Conservation (phyloP, 225 moss, liverwort and hornwort genomes). For the Physcomitrium patens region DNA sequence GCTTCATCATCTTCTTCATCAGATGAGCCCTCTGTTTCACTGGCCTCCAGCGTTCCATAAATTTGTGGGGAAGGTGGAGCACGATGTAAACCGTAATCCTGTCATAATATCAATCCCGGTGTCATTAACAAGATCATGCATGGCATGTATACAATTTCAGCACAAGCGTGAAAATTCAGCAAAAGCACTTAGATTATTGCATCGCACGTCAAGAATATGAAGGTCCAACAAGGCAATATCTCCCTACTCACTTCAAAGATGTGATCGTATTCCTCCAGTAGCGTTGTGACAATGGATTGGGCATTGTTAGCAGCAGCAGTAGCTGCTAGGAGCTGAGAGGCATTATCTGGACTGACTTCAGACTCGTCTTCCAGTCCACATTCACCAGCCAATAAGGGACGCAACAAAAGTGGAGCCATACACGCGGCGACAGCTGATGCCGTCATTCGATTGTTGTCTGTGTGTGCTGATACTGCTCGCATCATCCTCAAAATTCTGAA, state of each 20-base stretch:
- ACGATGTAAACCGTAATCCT: conserved; percentile 77
- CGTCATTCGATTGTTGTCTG: conserved; percentile 93
- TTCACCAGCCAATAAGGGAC: conserved; percentile 91
- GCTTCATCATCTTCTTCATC: conserved; percentile 75
- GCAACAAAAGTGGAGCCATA: conserved; percentile 95
- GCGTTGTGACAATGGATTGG: conserved; percentile 87
- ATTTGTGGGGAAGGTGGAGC: conserved; percentile 77
- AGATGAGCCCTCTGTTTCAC: conserved; percentile 83
- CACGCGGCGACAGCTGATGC: conserved; percentile 96
- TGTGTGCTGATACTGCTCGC: conserved; percentile 86
- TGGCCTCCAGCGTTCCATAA: conserved; percentile 78
- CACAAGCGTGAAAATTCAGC: not conserved
- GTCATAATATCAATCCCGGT: conserved; percentile 20
- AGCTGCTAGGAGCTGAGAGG: conserved; percentile 94
- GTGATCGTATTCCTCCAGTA: conserved; percentile 90
- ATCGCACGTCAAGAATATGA: conserved; percentile 3
- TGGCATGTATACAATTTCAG: not conserved
- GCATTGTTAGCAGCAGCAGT: conserved; percentile 99
- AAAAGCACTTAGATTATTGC: not conserved
- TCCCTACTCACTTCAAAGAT: conserved; percentile 82
- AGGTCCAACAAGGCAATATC: not conserved
- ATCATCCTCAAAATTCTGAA: conserved; percentile 95
- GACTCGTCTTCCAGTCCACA: conserved; percentile 94
- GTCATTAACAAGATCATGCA: conserved; percentile 8
- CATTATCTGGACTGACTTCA: conserved; percentile 93